A percentile compares a stretch with the other conserved stretches of the same genome.
These are phyloP conservation scores for Saururus chinensis DNA, from an alignment of 164 flowering plant species.

Conservation along the genomic window DNA sequence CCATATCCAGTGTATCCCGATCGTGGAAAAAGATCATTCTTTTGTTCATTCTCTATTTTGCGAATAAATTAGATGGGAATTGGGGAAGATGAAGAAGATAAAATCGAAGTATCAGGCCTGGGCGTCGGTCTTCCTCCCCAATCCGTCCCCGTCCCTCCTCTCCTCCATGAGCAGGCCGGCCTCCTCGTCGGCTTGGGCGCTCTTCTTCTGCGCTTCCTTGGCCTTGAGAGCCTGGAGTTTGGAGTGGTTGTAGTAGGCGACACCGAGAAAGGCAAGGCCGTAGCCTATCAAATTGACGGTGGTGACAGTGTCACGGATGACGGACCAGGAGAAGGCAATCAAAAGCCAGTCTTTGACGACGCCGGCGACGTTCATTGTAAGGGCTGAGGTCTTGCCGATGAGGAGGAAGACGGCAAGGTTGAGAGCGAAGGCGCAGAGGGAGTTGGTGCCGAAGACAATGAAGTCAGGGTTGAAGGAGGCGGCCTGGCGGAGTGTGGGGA, in stretches of 20 bases:
- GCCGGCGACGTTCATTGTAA: constrained; percentile 44
- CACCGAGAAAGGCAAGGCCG: constrained; percentile 36
- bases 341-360: constrained; percentile 43
- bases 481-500: constrained; percentile 21
- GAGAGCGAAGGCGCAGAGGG: constrained; percentile 32
- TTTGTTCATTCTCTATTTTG: background rate
- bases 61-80: background rate
- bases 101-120: constrained; percentile 10
- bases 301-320: constrained; percentile 36
- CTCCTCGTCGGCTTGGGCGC: constrained; percentile 19
- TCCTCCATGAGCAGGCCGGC: constrained; percentile 34
- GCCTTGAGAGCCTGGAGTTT: constrained; percentile 35
- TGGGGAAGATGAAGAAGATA: background rate
- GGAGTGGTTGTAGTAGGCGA: constrained; percentile 32
- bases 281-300: constrained; percentile 32
- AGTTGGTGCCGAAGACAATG: constrained; percentile 30
- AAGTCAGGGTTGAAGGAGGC: constrained; percentile 26
- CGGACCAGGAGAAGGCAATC: constrained; percentile 41
- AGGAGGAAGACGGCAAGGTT: constrained; percentile 34
- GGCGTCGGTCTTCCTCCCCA: constrained; percentile 17
- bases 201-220: constrained; percentile 39
- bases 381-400: constrained; percentile 36
- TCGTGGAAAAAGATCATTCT: background rate
- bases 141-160: constrained; percentile 17
- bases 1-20: background rate